phyloP scores from a whole-genome alignment of 2,329 filamentous ascomycete genomes.

The Graphilbum sp. region DNA sequence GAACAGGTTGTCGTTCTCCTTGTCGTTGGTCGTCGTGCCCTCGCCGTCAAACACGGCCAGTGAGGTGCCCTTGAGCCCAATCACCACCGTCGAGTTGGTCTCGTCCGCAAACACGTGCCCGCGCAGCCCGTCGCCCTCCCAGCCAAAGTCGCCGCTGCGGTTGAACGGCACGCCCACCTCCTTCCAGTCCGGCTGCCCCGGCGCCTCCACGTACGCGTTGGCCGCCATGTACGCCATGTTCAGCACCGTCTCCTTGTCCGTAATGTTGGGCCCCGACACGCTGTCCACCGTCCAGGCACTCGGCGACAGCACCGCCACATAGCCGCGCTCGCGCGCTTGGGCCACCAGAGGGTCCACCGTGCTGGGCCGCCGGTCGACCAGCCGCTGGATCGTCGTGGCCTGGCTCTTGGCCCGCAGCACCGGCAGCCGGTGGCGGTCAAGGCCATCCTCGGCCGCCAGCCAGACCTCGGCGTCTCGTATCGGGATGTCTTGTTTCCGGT shows the following conservation, averaged over 20 bases:
- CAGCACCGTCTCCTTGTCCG: conserved; percentile 70
- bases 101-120: conserved; percentile 88
- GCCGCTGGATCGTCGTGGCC: conserved; percentile 56
- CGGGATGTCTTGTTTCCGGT: conserved; percentile 57
- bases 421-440: conserved; percentile 31
- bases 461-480: conserved; percentile 43
- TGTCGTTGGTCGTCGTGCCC: conserved; percentile 92
- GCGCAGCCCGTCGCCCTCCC: conserved; percentile 74
- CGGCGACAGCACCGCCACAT: conserved; percentile 48
- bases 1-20: conserved; percentile 93
- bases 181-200: conserved; percentile 62
- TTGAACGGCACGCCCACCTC: conserved; percentile 70
- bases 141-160: conserved; percentile 77
- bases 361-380: conserved; percentile 60
- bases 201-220: conserved; percentile 69
- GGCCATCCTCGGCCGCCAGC: conserved; percentile 42
- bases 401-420: conserved; percentile 46
- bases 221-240: conserved; percentile 77
- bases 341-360: conserved; percentile 67
- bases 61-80: conserved; percentile 83
- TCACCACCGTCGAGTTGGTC: conserved; percentile 71
- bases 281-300: conserved; percentile 75
- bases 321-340: conserved; percentile 51
- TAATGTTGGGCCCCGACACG: conserved; percentile 62
- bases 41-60: conserved; percentile 91